These are phyloP conservation scores for Ogataea saltuana DNA, from an alignment of 805 yeast species.

Conservation along the genomic window DNA sequence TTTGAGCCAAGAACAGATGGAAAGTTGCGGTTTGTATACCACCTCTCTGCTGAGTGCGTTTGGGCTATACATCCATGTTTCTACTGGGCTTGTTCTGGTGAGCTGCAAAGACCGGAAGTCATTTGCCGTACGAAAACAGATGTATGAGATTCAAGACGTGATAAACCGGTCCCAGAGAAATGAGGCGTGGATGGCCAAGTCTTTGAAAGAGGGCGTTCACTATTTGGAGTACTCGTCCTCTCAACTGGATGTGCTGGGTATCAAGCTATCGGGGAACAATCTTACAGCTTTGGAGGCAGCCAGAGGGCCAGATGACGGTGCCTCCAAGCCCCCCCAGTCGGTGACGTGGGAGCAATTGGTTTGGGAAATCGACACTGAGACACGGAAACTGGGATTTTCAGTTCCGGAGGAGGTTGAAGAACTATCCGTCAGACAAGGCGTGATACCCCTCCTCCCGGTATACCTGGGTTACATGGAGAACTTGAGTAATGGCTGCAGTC, in stretches of 20 bases:
- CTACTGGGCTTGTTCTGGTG: constrained; percentile 25
- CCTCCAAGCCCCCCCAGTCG: too few species aligned
- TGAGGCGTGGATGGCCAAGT: neutral
- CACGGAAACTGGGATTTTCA: constrained; percentile 1
- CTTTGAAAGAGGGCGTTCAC: neutral
- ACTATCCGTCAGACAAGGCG: neutral
- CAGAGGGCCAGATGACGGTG: too few species aligned
- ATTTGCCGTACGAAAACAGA: constrained; percentile 25
- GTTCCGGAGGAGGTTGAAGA: constrained; percentile 16
- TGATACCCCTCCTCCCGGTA: constrained; percentile 24
- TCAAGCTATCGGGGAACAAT: too few species aligned
- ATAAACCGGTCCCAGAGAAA: constrained; percentile 27
- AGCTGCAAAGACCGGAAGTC: constrained; percentile 25
- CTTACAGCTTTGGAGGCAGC: too few species aligned
- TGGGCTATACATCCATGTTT: constrained; percentile 30
- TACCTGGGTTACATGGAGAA: constrained; percentile 17
- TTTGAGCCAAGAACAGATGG: constrained; percentile 4
- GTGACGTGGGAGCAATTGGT: constrained; percentile 12
- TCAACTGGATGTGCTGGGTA: constrained; percentile 1
- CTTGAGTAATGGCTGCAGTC: neutral
- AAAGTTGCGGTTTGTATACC: constrained; percentile 14
- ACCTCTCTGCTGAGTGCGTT: constrained; percentile 27
- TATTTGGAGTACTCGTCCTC: neutral
- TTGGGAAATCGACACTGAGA: constrained; percentile 14
- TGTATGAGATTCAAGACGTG: constrained; percentile 32